A percentile compares a stretch with the other conserved stretches of the same genome.
These are phyloP conservation scores for Litsea cubeba DNA, from an alignment of 164 flowering plant species.

Conservation along the genomic window DNA sequence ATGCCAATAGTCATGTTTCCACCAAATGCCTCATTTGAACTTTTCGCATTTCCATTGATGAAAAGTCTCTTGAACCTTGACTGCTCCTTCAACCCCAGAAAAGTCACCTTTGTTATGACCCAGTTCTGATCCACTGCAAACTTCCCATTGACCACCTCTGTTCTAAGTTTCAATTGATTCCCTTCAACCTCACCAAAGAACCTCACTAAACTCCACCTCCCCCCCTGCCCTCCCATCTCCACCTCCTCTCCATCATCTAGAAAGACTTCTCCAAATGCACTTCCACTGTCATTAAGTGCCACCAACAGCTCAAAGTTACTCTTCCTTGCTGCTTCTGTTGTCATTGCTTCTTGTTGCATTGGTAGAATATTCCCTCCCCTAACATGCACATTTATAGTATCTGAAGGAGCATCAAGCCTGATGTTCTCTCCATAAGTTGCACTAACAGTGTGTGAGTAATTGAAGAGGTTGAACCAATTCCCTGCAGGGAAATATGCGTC, in stretches of 20 bases:
- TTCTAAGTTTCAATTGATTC: slow-evolving; percentile 25
- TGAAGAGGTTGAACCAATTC: slow-evolving; percentile 68
- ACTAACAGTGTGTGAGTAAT: slow-evolving; percentile 36
- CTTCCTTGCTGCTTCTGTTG: slow-evolving; percentile 47
- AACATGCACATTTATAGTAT: slow-evolving; percentile 64
- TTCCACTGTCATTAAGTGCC: slow-evolving; percentile 25
- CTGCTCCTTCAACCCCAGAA: slow-evolving; percentile 42
- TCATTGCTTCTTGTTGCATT: slow-evolving; percentile 69
- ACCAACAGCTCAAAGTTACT: slow-evolving; percentile 59
- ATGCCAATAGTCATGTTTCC: slow-evolving; percentile 7
- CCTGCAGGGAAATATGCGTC: slow-evolving; percentile 75
- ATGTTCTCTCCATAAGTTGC: slow-evolving; percentile 30
- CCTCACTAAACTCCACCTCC: slow-evolving; percentile 49
- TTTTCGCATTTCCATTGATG: neutral
- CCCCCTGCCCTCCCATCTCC: slow-evolving; percentile 49
- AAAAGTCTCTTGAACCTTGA: neutral
- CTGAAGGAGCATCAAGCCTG: slow-evolving; percentile 49
- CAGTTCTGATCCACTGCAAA: slow-evolving; percentile 49
- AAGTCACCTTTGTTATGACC: slow-evolving; percentile 44
- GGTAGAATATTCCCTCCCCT: slow-evolving; percentile 60
- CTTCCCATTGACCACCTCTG: slow-evolving; percentile 43
- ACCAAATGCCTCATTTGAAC: neutral
- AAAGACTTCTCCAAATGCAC: slow-evolving; percentile 54
- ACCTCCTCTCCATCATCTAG: slow-evolving; percentile 69
- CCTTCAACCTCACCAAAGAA: slow-evolving; percentile 25